Evolutionary conservation across 1,139 yeast genomes (phyloP).

Genomic region (Nakaseomyces uthaithaninus): DNA sequence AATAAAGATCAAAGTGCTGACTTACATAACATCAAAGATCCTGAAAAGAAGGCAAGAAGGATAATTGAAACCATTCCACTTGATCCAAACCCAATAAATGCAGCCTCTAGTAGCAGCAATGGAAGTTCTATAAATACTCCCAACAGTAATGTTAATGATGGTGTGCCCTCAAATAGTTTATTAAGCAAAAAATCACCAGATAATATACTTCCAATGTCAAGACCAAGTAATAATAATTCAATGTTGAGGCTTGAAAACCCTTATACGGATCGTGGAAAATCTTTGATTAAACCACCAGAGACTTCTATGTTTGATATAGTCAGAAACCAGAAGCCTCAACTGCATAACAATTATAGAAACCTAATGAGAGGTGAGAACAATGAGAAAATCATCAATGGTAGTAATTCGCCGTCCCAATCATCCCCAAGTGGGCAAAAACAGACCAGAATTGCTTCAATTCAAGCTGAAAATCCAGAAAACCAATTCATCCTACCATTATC

Average conservation of each 20-base stretch:
- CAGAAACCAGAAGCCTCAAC: conserved; percentile 6
- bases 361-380: neutral
- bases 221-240: neutral
- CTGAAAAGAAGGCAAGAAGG: conserved; percentile 62
- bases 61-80: conserved; percentile 71
- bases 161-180: neutral
- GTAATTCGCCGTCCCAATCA: neutral
- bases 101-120: conserved; percentile 23
- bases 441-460: neutral
- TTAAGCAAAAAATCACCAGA: conserved; percentile 12
- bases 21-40: conserved; percentile 45
- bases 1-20: conserved; percentile 22
- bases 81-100: conserved; percentile 67
- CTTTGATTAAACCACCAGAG: neutral
- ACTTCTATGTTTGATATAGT: conserved; percentile 6
- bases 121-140: conserved; percentile 20
- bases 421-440: neutral
- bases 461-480: neutral
- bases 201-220: neutral
- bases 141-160: conserved; percentile 13
- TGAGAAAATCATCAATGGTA: neutral
- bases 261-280: neutral
- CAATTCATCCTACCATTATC: neutral
- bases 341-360: neutral
- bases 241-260: neutral